Evolutionary conservation across 495 filamentous ascomycete species (phyloP).

Genomic region (Hamigera avellanea): DNA sequence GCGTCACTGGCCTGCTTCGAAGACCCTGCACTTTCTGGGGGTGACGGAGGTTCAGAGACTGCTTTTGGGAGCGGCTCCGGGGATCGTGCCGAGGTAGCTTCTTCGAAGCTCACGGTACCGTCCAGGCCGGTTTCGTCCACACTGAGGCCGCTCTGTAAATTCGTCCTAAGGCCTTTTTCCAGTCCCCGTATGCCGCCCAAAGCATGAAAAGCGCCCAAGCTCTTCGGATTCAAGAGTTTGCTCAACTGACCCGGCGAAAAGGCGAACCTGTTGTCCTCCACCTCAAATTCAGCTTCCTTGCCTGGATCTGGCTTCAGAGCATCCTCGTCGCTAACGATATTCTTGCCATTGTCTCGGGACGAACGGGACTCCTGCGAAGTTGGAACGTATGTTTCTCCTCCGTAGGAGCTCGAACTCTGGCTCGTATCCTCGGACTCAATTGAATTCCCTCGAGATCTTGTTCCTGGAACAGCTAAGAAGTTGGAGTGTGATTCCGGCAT

Average conservation of each 20-base stretch:
- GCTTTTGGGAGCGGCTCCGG: conserved; percentile 19
- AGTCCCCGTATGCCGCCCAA: conserved; percentile 67
- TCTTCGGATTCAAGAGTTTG: conserved; percentile 77
- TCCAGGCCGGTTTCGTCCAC: conserved; percentile 58
- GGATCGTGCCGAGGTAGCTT: conserved; percentile 30
- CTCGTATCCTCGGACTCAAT: conserved; percentile 47
- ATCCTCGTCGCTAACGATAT: conserved; percentile 42
- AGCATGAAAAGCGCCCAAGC: conserved; percentile 61
- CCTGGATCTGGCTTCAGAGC: conserved; percentile 58
- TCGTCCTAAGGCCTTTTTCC: conserved; percentile 63
- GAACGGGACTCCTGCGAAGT: conserved; percentile 21
- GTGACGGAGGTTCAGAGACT: conserved; percentile 13
- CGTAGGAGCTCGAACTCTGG: conserved; percentile 38
- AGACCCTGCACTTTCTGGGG: conserved; percentile 16
- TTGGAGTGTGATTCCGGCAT: conserved; percentile 38
- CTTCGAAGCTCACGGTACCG: conserved; percentile 59
- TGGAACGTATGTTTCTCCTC: conserved; percentile 36
- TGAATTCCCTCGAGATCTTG: conserved; percentile 53
- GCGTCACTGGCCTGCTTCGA: conserved; percentile 18
- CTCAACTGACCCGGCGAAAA: conserved; percentile 72
- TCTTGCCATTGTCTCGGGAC: conserved; percentile 24
- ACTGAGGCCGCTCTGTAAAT: conserved; percentile 57
- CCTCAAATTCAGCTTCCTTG: conserved; percentile 59
- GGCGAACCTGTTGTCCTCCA: conserved; percentile 69
- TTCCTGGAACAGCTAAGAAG: conserved; percentile 50